These are phyloP conservation scores for Aspergillus viridinutans DNA, from an alignment of 2,329 filamentous ascomycete species.

Conservation along the genomic window DNA sequence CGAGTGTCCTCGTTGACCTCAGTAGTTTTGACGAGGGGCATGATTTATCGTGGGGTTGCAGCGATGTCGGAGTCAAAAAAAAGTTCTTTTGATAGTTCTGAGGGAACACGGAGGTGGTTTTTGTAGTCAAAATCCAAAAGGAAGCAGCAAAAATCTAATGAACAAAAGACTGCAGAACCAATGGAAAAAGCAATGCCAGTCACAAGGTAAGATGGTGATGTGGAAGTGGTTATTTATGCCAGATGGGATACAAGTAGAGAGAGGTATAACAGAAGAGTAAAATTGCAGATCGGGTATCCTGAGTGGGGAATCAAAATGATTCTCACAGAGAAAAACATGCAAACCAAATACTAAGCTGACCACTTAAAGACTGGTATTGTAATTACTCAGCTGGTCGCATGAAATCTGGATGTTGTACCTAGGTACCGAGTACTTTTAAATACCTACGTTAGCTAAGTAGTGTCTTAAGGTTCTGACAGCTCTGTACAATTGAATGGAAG, in stretches of 20 bases:
- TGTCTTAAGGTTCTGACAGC: constrained; percentile 1
- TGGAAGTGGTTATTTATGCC: background rate
- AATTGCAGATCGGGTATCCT: constrained; percentile 9
- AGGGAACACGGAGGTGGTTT: background rate
- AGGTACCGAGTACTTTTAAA: background rate
- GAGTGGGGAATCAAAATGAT: constrained; percentile 9
- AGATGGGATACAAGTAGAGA: background rate
- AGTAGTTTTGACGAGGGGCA: constrained; percentile 40
- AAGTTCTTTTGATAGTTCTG: background rate
- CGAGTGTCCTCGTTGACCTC: constrained; percentile 45
- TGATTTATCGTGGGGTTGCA: constrained; percentile 17
- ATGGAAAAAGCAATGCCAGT: background rate
- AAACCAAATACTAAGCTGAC: background rate
- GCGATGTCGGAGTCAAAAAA: background rate
- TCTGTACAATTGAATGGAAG: background rate
- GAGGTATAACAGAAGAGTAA: background rate
- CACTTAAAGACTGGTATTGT: background rate
- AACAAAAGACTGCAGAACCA: background rate
- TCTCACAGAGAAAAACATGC: constrained; percentile 6
- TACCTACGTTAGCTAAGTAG: background rate
- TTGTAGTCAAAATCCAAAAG: background rate
- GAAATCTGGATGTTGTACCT: background rate
- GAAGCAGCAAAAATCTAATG: background rate
- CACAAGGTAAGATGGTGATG: background rate
- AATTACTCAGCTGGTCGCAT: background rate